Evolutionary conservation across 805 yeast species (phyloP).

Genomic region (Monosporozyma solicola): DNA sequence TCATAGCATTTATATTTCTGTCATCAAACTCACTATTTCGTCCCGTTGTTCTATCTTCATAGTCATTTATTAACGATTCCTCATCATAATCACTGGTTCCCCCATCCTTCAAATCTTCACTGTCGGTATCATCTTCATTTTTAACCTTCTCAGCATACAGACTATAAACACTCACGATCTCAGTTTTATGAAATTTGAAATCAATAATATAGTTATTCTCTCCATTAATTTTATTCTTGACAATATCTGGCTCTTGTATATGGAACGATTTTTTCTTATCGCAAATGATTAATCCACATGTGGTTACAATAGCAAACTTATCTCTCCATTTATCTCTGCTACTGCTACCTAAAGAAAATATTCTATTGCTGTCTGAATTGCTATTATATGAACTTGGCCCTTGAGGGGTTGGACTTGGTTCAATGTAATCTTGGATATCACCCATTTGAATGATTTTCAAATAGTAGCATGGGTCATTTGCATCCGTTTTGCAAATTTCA

Average conservation of each 20-base stretch:
- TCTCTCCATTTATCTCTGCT: constrained; percentile 33
- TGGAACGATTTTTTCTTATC: constrained; percentile 24
- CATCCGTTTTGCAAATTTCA: constrained; percentile 15
- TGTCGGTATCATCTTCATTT: not conserved
- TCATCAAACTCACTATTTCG: not conserved
- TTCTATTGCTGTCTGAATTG: not conserved
- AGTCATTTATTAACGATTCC: not conserved
- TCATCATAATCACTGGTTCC: not conserved
- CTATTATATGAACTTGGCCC: constrained; percentile 18
- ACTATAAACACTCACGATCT: constrained; percentile 2
- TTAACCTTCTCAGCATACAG: constrained; percentile 5
- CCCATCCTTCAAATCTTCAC: not conserved
- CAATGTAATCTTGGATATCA: constrained; percentile 32
- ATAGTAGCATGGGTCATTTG: constrained; percentile 13
- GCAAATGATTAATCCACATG: constrained; percentile 41
- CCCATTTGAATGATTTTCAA: constrained; percentile 29
- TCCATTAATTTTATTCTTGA: constrained; percentile 13
- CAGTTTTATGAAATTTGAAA: constrained; percentile 12
- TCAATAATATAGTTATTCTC: constrained; percentile 29
- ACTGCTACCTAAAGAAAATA: not conserved
- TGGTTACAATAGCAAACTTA: constrained; percentile 40
- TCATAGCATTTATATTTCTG: not conserved
- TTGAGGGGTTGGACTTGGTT: not conserved
- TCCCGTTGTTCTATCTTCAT: not conserved
- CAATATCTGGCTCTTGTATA: constrained; percentile 24